phyloP scores from a whole-genome alignment of 2,329 filamentous ascomycete species.

The Chalaropsis ovoidea region DNA sequence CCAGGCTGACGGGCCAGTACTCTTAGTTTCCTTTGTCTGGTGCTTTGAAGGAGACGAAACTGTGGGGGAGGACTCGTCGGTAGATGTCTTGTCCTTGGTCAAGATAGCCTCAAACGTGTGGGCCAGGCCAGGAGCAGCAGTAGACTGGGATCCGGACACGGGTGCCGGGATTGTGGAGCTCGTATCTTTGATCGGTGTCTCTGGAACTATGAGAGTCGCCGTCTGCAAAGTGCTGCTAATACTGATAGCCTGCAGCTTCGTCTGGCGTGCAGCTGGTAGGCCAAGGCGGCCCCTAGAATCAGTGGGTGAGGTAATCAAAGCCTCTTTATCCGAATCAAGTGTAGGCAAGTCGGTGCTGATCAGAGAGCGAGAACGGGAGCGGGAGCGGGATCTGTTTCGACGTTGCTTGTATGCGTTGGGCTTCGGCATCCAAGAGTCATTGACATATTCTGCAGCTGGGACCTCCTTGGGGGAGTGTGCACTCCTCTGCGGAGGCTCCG shows the following conservation, averaged over 20 bases:
- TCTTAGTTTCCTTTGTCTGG: background rate
- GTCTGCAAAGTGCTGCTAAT: background rate
- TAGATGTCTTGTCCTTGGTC: background rate
- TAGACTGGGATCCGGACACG: background rate
- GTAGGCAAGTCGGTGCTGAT: conserved; percentile 8
- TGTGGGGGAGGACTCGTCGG: background rate
- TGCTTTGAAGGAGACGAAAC: background rate
- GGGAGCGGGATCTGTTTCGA: conserved; percentile 13
- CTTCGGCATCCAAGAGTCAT: conserved; percentile 23
- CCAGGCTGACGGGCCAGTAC: background rate
- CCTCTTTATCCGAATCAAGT: background rate
- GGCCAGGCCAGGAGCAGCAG: background rate
- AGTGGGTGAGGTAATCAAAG: conserved; percentile 18
- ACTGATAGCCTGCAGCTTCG: background rate
- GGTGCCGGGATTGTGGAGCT: background rate
- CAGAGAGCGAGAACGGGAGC: conserved; percentile 17
- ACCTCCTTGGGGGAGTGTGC: background rate
- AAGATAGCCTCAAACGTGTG: background rate
- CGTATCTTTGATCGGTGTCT: background rate
- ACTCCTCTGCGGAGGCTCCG: background rate
- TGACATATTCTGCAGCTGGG: conserved; percentile 18
- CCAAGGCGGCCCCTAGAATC: conserved; percentile 18
- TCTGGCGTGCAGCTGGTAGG: conserved; percentile 3
- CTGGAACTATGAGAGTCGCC: background rate
- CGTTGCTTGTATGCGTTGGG: conserved; percentile 17